These are phyloP conservation scores for Diaporthe ilicicola DNA, from an alignment of 2,329 filamentous ascomycete species.

Conservation along the genomic window DNA sequence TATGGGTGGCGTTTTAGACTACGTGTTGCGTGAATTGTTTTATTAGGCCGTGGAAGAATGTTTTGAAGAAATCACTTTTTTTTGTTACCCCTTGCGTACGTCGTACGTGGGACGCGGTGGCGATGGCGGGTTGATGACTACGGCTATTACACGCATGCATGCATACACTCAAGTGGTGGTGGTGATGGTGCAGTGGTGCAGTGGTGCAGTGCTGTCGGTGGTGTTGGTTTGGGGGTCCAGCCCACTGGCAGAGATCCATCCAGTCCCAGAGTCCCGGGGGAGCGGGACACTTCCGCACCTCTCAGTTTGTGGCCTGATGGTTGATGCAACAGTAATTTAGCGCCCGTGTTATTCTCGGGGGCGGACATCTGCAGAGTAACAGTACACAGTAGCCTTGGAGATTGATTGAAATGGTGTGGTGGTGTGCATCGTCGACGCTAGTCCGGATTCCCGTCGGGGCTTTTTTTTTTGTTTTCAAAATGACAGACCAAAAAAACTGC, in stretches of 20 bases:
- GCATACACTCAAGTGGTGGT: not conserved
- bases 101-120: not conserved
- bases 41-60: not conserved
- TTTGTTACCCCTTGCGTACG: not conserved
- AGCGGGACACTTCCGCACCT: not conserved
- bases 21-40: not conserved
- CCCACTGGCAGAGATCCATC: not conserved
- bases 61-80: not conserved
- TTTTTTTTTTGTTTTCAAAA: not conserved
- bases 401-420: not conserved
- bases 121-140: not conserved
- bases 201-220: no score
- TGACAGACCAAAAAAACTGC: no score
- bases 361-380: not conserved
- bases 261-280: not conserved
- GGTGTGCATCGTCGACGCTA: slow-evolving; percentile 3
- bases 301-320: not conserved
- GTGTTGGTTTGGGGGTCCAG: not conserved
- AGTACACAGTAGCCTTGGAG: not conserved
- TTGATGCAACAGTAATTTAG: slow-evolving; percentile 19
- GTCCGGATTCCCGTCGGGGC: slow-evolving; percentile 3
- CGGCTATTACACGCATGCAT: not conserved
- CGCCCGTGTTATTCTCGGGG: slow-evolving; percentile 11
- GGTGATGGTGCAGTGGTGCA: no score
- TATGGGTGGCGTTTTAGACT: not conserved